These are phyloP conservation scores for Tetrahymena malaccensis DNA, from an alignment of 73 alveolate species.

Conservation along the genomic window DNA sequence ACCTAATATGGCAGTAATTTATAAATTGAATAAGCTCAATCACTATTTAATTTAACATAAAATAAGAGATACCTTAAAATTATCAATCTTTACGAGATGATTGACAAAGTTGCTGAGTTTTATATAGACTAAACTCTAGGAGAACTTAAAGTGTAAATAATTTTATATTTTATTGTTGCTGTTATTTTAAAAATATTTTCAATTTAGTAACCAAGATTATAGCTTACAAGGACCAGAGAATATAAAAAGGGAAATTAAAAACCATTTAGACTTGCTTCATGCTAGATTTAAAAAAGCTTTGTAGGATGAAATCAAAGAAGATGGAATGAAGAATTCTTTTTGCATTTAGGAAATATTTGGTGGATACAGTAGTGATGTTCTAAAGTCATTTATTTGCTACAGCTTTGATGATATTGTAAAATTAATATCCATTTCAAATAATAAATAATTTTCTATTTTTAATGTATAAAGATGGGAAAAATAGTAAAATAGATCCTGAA, in stretches of 20 bases:
- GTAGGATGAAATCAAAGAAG: background rate
- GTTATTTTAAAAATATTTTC: background rate
- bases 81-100: background rate
- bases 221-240: background rate
- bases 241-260: background rate
- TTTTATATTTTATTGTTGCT: background rate
- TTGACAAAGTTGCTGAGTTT: background rate
- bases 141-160: background rate
- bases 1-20: background rate
- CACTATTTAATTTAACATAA: background rate
- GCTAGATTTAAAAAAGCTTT: background rate
- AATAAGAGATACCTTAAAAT: background rate
- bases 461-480: background rate
- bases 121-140: background rate
- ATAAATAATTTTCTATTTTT: background rate
- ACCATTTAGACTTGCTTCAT: background rate
- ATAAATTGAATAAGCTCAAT: background rate
- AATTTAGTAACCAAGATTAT: background rate
- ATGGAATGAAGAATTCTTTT: background rate
- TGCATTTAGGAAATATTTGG: background rate
- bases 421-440: background rate
- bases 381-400: background rate
- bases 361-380: background rate
- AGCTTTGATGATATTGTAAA: background rate
- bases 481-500: background rate